Evolutionary conservation across 2,329 filamentous ascomycete species (phyloP).

Genomic region (Trichoderma atroviride): DNA sequence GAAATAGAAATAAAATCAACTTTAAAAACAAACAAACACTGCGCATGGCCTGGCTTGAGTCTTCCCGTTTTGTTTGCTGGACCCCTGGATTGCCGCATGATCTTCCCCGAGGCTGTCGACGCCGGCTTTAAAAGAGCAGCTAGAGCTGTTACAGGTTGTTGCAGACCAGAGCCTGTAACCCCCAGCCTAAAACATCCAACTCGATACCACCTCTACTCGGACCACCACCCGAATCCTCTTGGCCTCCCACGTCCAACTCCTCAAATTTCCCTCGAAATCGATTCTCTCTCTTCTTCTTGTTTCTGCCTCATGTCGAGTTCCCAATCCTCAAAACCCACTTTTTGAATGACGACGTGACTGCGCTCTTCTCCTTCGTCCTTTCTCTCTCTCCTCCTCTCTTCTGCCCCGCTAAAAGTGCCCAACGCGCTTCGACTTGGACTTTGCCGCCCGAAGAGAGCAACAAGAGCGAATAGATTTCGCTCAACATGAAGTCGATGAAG

Average conservation of each 20-base stretch:
- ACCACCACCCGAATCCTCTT: background rate
- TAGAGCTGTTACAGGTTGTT: slow-evolving; percentile 1
- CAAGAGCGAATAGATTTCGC: background rate
- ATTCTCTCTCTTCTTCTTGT: background rate
- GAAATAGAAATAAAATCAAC: background rate
- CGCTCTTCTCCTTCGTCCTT: background rate
- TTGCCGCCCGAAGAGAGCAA: background rate
- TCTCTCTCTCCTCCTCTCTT: background rate
- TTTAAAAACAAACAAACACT: background rate
- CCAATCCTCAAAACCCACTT: background rate
- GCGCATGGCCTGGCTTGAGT: background rate
- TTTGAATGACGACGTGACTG: background rate
- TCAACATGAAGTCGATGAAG: slow-evolving; percentile 52
- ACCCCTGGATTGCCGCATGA: background rate
- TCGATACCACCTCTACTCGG: background rate
- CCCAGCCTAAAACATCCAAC: background rate
- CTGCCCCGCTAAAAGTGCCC: slow-evolving; percentile 20
- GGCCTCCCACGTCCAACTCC: slow-evolving; percentile 5
- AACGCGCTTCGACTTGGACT: slow-evolving; percentile 18
- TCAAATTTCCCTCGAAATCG: background rate
- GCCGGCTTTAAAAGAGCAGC: background rate
- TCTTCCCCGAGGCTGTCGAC: slow-evolving; percentile 3
- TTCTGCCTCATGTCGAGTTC: background rate
- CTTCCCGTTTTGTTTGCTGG: background rate
- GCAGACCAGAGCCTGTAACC: background rate